A percentile compares a stretch with the other conserved stretches of the same genome.
These are phyloP conservation scores for Hypoxylon rubiginosum DNA, from an alignment of 2,329 filamentous ascomycete species.

Conservation along the genomic window DNA sequence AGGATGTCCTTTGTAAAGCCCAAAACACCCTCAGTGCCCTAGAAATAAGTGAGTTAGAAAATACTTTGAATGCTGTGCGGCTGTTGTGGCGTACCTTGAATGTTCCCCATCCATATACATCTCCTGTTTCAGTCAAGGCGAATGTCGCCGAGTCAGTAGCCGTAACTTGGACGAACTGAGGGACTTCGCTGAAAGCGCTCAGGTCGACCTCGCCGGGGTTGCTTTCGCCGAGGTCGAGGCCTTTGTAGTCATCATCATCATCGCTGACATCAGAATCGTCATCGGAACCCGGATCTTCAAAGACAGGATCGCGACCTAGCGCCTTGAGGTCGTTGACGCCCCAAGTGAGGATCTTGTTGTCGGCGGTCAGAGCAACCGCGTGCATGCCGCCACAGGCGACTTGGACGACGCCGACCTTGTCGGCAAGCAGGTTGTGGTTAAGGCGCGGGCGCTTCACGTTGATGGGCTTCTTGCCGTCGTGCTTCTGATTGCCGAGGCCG, in stretches of 20 bases:
- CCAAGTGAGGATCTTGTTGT: conserved; percentile 74
- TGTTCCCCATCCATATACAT: conserved; percentile 86
- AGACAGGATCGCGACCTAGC: not conserved
- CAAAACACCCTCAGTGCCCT: not conserved
- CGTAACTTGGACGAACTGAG: conserved; percentile 69
- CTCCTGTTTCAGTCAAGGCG: conserved; percentile 80
- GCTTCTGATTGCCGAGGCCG: conserved; percentile 40
- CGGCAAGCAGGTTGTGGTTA: conserved; percentile 40
- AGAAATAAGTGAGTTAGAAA: not conserved
- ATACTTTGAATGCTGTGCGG: conserved; percentile 67
- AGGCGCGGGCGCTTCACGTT: conserved; percentile 13
- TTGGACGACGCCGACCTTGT: conserved; percentile 25
- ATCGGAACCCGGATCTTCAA: conserved; percentile 45
- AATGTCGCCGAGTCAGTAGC: conserved; percentile 83
- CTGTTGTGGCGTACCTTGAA: conserved; percentile 66
- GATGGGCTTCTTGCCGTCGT: conserved; percentile 26
- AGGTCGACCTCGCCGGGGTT: conserved; percentile 71
- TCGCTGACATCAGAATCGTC: conserved; percentile 64
- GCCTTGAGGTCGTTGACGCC: conserved; percentile 75
- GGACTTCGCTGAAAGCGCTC: conserved; percentile 46
- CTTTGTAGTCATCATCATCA: conserved; percentile 50
- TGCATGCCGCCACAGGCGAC: conserved; percentile 73
- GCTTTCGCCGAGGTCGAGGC: conserved; percentile 72
- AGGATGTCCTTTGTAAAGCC: conserved; percentile 54
- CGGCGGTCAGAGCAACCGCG: conserved; percentile 69